phyloP scores from a whole-genome alignment of 2,329 filamentous ascomycete genomes.

The Penicillium sp. region DNA sequence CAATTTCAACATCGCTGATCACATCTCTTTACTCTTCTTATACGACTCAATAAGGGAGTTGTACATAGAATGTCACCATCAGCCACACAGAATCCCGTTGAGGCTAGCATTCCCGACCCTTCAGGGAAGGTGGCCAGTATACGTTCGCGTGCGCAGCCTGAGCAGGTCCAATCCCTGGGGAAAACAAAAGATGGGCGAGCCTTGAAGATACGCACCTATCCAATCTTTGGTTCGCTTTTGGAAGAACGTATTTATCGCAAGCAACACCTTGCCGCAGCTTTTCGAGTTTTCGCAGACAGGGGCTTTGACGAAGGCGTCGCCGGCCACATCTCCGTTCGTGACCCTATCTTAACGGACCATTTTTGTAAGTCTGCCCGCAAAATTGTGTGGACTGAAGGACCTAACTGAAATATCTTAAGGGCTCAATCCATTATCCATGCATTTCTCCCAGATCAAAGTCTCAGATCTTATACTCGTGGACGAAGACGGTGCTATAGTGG shows the following conservation, averaged over 20 bases:
- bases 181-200: neutral
- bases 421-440: conserved; percentile 42
- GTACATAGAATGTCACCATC: neutral
- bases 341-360: conserved; percentile 54
- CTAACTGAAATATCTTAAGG: conserved; percentile 2
- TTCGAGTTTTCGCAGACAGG: conserved; percentile 62
- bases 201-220: neutral
- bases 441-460: conserved; percentile 43
- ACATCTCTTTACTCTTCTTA: neutral
- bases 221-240: conserved; percentile 48
- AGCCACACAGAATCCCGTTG: neutral
- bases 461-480: conserved; percentile 46
- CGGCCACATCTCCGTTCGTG: conserved; percentile 63
- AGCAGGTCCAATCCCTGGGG: neutral
- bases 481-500: conserved; percentile 40
- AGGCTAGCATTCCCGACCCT: neutral
- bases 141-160: neutral
- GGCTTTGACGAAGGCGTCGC: conserved; percentile 65
- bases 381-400: neutral
- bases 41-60: neutral
- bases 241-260: conserved; percentile 54
- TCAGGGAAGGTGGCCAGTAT: neutral
- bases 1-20: neutral
- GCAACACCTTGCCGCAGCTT: conserved; percentile 62
- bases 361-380: conserved; percentile 47